Conservation (phyloP, 73 alveolate genomes). For the Loxodes magnus region DNA sequence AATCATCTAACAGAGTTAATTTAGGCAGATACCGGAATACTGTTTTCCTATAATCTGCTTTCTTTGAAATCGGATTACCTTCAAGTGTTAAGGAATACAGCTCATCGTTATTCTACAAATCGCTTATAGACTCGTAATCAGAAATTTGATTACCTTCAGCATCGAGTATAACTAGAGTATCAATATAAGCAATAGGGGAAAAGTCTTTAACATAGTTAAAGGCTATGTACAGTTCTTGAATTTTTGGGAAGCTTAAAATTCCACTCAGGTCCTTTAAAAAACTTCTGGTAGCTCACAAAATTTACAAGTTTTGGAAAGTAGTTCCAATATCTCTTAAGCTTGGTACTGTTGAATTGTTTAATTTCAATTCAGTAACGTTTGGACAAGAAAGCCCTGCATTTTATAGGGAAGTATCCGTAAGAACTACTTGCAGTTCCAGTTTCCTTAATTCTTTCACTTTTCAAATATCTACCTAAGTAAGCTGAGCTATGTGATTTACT, state of each 20-base stretch:
- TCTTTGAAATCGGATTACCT: constrained; percentile 3
- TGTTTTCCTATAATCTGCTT: neutral
- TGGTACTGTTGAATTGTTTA: neutral
- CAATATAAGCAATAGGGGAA: neutral
- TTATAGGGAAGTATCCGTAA: no score
- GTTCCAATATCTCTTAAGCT: constrained; percentile 4
- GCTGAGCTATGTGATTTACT: no score
- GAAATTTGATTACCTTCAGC: constrained; percentile 1
- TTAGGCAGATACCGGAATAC: neutral
- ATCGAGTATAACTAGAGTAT: neutral
- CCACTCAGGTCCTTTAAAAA: neutral
- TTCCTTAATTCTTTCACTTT: no score
- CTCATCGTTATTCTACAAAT: neutral
- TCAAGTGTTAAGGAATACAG: constrained; percentile 1
- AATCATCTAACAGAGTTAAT: neutral
- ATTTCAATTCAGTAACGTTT: constrained; percentile 13
- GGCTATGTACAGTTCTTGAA: constrained; percentile 4
- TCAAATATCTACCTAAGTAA: no score
- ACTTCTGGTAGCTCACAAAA: constrained; percentile 2
- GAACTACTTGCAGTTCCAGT: no score
- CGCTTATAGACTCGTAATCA: neutral
- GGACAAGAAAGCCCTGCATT: no score
- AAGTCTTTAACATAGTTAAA: neutral
- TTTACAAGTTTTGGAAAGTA: neutral
- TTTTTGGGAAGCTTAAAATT: constrained; percentile 4